A percentile compares a stretch with the other conserved stretches of the same genome.
phyloP scores from a whole-genome alignment of 306 rosid genomes.

The Lithocarpus polystachyus region DNA sequence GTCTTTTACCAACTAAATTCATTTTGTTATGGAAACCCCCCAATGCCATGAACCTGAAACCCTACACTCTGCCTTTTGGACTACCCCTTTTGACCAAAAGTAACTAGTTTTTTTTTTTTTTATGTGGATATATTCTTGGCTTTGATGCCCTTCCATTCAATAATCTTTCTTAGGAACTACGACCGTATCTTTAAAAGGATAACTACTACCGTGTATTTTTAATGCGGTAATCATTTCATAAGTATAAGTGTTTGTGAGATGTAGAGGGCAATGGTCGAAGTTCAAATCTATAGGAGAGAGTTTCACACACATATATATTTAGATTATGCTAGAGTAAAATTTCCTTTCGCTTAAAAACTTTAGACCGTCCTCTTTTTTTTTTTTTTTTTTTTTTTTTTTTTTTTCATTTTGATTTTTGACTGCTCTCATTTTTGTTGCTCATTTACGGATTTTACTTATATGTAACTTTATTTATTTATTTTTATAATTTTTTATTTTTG shows the following conservation, averaged over 20 bases:
- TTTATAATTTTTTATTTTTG: too few relatives aligned
- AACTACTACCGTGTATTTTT: too few relatives aligned
- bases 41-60: not conserved
- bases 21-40: not conserved
- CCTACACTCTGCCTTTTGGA: not conserved
- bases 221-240: fast-evolving
- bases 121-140: not conserved
- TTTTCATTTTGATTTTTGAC: too few relatives aligned
- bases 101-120: not conserved
- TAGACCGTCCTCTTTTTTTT: too few relatives aligned
- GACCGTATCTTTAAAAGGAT: not conserved
- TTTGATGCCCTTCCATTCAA: not conserved
- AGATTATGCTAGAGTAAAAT: fast-evolving
- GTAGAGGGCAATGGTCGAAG: fast-evolving
- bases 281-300: fast-evolving
- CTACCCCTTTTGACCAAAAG: not conserved
- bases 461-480: too few relatives aligned
- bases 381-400: too few relatives aligned
- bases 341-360: too few relatives aligned
- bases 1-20: not conserved
- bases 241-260: too few relatives aligned
- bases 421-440: too few relatives aligned
- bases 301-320: too few relatives aligned
- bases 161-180: not conserved
- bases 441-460: too few relatives aligned